Evolutionary conservation across 2,329 filamentous ascomycete genomes (phyloP).

Genomic region (Penicillium sp.): DNA sequence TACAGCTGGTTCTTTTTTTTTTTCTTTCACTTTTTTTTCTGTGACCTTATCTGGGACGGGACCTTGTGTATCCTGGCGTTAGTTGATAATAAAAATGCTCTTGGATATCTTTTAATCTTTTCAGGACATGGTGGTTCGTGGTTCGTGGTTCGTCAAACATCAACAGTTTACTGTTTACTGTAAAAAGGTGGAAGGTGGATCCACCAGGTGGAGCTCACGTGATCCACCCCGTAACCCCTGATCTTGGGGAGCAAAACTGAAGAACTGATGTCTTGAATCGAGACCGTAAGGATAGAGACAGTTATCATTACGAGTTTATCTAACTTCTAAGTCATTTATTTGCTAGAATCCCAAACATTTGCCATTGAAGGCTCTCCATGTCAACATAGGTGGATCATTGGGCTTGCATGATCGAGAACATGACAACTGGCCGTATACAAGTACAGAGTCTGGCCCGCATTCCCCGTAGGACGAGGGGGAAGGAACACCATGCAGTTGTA

Average conservation of each 20-base stretch:
- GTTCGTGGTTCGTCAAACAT: neutral
- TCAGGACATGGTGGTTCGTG: too few relatives aligned
- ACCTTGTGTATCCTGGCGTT: constrained; percentile 7
- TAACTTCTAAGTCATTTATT: neutral
- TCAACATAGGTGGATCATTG: neutral
- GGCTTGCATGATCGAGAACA: constrained; percentile 7
- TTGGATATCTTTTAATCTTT: neutral
- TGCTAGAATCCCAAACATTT: too few relatives aligned
- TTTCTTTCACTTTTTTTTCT: neutral
- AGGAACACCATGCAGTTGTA: constrained; percentile 12
- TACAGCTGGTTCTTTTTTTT: constrained; percentile 21
- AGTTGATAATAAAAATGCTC: neutral
- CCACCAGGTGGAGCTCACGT: constrained; percentile 30
- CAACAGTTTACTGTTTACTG: neutral
- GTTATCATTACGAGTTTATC: neutral
- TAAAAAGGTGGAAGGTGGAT: constrained; percentile 5
- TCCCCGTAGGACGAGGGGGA: neutral
- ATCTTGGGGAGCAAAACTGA: constrained; percentile 14
- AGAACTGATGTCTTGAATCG: neutral
- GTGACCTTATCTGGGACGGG: neutral
- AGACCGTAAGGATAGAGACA: neutral
- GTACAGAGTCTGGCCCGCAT: constrained; percentile 1
- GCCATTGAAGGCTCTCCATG: neutral
- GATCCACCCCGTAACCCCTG: constrained; percentile 30
- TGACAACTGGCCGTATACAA: constrained; percentile 18